These are phyloP conservation scores for Fusarium sp. DNA, from an alignment of 2,329 filamentous ascomycete species.

Conservation along the genomic window DNA sequence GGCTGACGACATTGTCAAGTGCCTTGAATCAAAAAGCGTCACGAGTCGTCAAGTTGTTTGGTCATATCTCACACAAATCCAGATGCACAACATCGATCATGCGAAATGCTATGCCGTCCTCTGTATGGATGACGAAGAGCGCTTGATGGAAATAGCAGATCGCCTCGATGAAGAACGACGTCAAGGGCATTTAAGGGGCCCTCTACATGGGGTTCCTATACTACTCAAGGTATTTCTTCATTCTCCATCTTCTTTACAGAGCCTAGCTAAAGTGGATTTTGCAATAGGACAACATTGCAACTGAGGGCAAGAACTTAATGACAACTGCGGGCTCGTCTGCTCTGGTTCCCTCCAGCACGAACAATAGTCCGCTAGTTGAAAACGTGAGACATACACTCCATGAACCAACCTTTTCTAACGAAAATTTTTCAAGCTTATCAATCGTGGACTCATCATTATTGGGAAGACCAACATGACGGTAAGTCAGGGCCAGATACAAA, in stretches of 20 bases:
- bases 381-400: not conserved
- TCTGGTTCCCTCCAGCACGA: too few relatives aligned
- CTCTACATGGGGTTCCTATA: not conserved
- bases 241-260: not conserved
- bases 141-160: too few relatives aligned
- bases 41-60: not conserved
- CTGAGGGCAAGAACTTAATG: not conserved
- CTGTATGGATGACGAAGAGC: too few relatives aligned
- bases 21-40: not conserved
- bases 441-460: not conserved
- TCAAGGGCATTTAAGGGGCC: not conserved
- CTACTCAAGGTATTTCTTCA: not conserved
- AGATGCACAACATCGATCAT: not conserved
- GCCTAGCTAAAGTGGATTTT: too few relatives aligned
- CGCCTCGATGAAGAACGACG: not conserved
- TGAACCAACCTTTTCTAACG: not conserved
- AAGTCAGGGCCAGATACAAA: not conserved
- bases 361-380: not conserved
- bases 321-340: too few relatives aligned
- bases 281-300: not conserved
- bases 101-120: not conserved
- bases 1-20: not conserved
- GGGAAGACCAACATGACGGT: not conserved
- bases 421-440: not conserved
- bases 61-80: not conserved